Evolutionary conservation across 2,329 filamentous ascomycete species (phyloP), one percentile per base, ranked within the genome.

Genomic region (Colletotrichum tanaceti): DNA sequence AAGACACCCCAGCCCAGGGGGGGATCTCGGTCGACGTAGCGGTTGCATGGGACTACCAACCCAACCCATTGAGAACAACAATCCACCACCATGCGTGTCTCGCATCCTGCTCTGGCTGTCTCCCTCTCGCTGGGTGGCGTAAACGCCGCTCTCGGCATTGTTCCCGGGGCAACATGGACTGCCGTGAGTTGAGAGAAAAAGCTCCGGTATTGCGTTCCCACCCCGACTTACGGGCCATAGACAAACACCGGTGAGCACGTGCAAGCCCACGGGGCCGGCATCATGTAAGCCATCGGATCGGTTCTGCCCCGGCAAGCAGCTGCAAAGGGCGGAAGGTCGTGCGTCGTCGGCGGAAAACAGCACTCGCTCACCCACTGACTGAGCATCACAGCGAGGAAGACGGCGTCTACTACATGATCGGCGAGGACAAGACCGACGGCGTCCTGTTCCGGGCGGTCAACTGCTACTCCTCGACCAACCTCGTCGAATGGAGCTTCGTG

Each of bases 351-450:
- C 18, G 14, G 5, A 3, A 18, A 20, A 9, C 1, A 18, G 14
- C 0, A 10, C n/a, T n/a, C n/a, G n/a, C n/a, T 3, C 28, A 28
- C 4, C 7, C 28, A 9, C 65, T 68, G 20, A 65, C 55, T 4
- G 18, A 1, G 1, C 1, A 28, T 7, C 6, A 1, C 3, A 71
- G 69, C 24, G 80, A 86, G 72, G 85, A 86, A 1, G 81, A 83
- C 50, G 81, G 80, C 11, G 85, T 83, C 0, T 92, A 88, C 79
- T 92, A 92, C 78, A 84, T 89, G 79, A 86, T 91, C 41, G 90
- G 90, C 18, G 90, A 92, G 75, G 90, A 92, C 78, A 91, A 92
- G 76, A 86, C 87, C 1, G 79, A 85, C n/a, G 88, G 89, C 28
- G 84, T 81, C 1, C 77, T 81, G 0, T 92, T 91, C 76, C 85